Conservation (phyloP, 192 early-diverging fungal genomes). For the Dissophora globulifera region DNA sequence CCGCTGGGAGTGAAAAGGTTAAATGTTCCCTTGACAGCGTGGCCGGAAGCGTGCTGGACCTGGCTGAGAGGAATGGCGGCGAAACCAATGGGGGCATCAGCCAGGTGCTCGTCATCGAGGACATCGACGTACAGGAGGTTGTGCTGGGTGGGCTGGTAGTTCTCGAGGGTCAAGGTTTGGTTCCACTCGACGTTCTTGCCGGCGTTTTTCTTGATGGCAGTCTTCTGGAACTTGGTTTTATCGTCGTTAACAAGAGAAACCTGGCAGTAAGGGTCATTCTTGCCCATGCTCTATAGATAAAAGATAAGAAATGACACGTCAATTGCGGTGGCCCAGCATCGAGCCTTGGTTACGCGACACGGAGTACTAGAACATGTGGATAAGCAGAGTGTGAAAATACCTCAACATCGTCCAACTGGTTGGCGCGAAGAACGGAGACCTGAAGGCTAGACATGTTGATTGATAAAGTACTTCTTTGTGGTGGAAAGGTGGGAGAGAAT, state of each 20-base stretch:
- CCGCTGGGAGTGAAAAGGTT: conserved; percentile 49
- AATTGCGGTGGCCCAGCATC: not conserved
- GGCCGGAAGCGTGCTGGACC: conserved; percentile 38
- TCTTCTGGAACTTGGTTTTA: conserved; percentile 49
- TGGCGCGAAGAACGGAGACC: conserved; percentile 31
- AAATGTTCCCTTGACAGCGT: conserved; percentile 37
- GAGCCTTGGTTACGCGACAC: no score
- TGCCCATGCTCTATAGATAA: conserved; percentile 44
- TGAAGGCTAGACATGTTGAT: conserved; percentile 45
- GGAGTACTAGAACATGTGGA: not conserved
- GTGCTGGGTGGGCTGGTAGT: conserved; percentile 34
- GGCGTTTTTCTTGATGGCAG: conserved; percentile 53
- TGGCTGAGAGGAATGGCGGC: conserved; percentile 58
- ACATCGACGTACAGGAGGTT: conserved; percentile 54
- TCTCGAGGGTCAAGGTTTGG: conserved; percentile 44
- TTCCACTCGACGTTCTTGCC: conserved; percentile 57
- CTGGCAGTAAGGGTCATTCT: conserved; percentile 59
- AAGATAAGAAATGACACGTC: not conserved
- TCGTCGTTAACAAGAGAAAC: conserved; percentile 38
- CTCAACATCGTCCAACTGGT: conserved; percentile 50
- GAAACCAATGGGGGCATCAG: conserved; percentile 57
- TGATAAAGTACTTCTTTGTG: conserved; percentile 9
- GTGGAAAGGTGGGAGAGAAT: not conserved
- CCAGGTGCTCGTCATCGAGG: conserved; percentile 48
- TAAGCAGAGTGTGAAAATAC: conserved; percentile 7